Conservation (phyloP, 371 early-diverging fungal genomes). For the Zancudomyces culisetae region DNA sequence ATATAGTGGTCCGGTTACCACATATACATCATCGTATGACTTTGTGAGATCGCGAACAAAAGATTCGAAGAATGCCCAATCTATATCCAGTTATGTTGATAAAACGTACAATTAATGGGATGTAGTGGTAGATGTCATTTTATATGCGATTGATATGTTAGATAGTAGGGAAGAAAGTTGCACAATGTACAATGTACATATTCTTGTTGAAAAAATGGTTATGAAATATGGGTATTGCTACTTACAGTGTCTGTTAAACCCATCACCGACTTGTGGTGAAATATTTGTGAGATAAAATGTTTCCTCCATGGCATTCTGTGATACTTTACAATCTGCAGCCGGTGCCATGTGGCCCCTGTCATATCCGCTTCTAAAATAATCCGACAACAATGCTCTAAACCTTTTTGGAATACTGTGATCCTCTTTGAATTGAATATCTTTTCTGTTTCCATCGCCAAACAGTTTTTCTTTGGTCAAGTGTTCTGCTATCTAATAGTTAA, state of each 20-base stretch:
- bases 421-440: conserved; percentile 47
- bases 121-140: too few relatives aligned
- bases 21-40: conserved; percentile 47
- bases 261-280: conserved; percentile 61
- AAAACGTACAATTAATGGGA: too few relatives aligned
- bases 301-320: conserved; percentile 50
- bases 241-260: conserved; percentile 48
- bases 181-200: too few relatives aligned
- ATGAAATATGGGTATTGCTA: too few relatives aligned
- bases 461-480: conserved; percentile 50
- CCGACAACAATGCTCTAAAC: conserved; percentile 45
- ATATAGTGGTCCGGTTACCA: conserved; percentile 63
- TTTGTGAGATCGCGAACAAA: conserved; percentile 48
- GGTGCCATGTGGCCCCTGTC: conserved; percentile 74
- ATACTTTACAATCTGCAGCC: conserved; percentile 57
- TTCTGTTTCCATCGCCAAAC: conserved; percentile 28
- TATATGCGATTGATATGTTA: too few relatives aligned
- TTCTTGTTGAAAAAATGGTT: too few relatives aligned
- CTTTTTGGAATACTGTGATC: conserved; percentile 37
- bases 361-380: conserved; percentile 51
- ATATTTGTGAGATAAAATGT: conserved; percentile 63
- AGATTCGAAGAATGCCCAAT: conserved; percentile 62
- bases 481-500: conserved; percentile 35
- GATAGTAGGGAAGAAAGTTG: too few relatives aligned
- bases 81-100: too few relatives aligned